Percentiles rank a stretch among this genome's conserved stretches.
Conservation (phyloP, 306 rosid genomes). For the Rubus idaeus region DNA sequence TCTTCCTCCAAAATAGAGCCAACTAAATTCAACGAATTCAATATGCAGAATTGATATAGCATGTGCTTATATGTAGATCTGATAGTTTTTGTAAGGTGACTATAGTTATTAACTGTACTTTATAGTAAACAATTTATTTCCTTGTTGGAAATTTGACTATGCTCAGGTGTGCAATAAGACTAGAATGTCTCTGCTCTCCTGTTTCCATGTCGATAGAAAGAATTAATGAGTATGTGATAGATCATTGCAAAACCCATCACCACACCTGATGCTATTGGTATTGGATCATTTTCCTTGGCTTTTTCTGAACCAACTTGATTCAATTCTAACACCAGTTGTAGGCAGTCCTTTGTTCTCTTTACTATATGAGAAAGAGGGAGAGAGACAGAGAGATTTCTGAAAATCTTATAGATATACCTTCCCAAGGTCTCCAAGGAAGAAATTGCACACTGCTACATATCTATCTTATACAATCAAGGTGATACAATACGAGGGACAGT, state of each 20-base stretch:
- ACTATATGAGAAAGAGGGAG: not conserved
- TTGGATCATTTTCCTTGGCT: not conserved
- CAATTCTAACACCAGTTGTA: not conserved
- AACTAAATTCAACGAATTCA: not conserved
- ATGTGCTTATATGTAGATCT: not conserved
- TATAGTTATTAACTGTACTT: not conserved
- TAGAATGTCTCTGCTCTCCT: not conserved
- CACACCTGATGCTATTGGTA: not conserved
- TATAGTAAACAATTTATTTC: not conserved
- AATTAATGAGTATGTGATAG: not conserved
- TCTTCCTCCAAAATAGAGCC: not conserved
- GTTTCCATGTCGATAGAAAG: not conserved
- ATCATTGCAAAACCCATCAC: not conserved
- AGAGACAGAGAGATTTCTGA: not conserved
- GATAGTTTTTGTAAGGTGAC: not conserved
- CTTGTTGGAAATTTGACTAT: not conserved
- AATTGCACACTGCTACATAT: constrained; percentile 85
- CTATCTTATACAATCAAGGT: constrained; percentile 63
- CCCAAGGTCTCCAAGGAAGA: constrained; percentile 99
- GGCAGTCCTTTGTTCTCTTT: not conserved
- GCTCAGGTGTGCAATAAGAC: not conserved
- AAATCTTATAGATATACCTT: constrained; percentile 48
- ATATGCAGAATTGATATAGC: not conserved
- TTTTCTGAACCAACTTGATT: not conserved
- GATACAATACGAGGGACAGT: constrained; percentile 13